A percentile compares a stretch with the other conserved stretches of the same genome.
phyloP scores from a whole-genome alignment of 179 eudicot species.

The Spinacia oleracea region DNA sequence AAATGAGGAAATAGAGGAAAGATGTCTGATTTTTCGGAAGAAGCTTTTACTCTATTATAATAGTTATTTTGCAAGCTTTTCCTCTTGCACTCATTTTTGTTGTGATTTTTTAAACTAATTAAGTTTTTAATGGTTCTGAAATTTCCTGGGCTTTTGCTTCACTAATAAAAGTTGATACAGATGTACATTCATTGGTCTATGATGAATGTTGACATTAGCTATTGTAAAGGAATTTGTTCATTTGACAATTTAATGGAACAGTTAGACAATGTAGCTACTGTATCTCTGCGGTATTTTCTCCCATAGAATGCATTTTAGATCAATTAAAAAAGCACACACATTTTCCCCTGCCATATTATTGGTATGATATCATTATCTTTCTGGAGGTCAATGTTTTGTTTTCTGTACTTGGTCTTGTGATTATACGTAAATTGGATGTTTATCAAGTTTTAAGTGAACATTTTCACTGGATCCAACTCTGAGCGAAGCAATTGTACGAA shows the following conservation, averaged over 20 bases:
- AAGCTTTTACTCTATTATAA: background rate
- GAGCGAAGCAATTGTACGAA: background rate
- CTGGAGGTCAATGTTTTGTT: background rate
- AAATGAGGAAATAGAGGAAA: background rate
- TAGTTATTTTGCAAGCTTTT: background rate
- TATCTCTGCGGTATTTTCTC: slow-evolving; percentile 1
- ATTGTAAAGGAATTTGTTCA: background rate
- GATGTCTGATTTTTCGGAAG: background rate
- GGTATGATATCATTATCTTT: background rate
- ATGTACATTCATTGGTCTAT: background rate
- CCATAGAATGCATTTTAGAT: background rate
- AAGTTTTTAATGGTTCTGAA: background rate
- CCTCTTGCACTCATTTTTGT: background rate
- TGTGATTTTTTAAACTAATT: background rate
- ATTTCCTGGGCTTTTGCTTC: background rate
- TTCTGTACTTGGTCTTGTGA: background rate
- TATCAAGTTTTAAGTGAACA: background rate
- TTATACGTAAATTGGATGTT: background rate
- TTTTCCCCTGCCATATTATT: background rate
- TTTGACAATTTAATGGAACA: background rate
- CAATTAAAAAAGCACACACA: background rate
- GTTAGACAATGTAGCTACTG: background rate
- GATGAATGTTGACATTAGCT: background rate
- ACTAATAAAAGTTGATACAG: background rate
- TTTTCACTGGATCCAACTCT: background rate